A percentile compares a stretch with the other conserved stretches of the same genome.
Evolutionary conservation across 257 asterid species (phyloP).

Genomic region (Solanum paucissectum): DNA sequence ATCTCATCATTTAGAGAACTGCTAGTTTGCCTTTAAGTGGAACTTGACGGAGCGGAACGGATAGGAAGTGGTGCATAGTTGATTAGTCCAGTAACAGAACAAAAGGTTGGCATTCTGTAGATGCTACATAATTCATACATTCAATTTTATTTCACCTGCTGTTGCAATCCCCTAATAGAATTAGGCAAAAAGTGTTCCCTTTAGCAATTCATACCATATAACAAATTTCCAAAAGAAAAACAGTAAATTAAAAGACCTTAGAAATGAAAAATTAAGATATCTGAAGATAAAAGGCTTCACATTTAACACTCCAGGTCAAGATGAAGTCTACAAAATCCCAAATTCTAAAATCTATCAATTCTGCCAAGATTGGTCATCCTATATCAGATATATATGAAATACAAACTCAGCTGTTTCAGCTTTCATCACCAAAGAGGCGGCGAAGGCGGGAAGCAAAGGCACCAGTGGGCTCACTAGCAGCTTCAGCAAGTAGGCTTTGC

Average conservation of each 20-base stretch:
- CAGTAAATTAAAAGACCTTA: not conserved
- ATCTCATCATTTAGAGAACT: not conserved
- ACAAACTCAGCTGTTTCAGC: not conserved
- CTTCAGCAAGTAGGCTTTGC: slow-evolving; percentile 58
- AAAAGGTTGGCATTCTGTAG: not conserved
- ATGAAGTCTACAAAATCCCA: not conserved
- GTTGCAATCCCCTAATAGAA: not conserved
- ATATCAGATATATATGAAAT: not conserved
- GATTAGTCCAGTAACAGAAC: not conserved
- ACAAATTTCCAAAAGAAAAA: not conserved
- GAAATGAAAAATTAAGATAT: not conserved
- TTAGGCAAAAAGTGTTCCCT: not conserved
- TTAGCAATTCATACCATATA: not conserved
- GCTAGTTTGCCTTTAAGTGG: not conserved
- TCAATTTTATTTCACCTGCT: not conserved
- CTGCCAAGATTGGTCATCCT: not conserved
- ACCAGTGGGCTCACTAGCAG: slow-evolving; percentile 65
- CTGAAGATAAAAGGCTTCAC: not conserved
- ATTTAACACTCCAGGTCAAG: not conserved
- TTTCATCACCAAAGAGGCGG: slow-evolving; percentile 51
- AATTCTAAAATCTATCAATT: not conserved
- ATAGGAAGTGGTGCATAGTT: not conserved
- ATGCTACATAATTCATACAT: not conserved
- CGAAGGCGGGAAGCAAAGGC: slow-evolving; percentile 69
- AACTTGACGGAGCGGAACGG: not conserved